Evolutionary conservation across 345 rosid genomes (phyloP).

Genomic region (Citrus australasica): DNA sequence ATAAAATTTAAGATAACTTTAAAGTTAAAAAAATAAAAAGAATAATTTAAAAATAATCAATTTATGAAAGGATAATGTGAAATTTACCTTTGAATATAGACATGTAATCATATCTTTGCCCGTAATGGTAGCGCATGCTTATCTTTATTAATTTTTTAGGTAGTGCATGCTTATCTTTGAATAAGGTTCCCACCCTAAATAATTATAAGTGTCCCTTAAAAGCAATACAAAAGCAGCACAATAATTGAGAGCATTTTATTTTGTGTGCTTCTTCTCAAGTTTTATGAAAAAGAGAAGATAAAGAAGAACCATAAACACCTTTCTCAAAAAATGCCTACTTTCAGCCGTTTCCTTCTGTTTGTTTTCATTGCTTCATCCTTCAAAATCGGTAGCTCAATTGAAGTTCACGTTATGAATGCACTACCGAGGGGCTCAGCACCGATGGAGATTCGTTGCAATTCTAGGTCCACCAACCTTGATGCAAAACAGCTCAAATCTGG

Average conservation of each 20-base stretch:
- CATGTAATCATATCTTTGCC: too few relatives aligned
- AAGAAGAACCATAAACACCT: not conserved
- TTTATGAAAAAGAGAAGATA: not conserved
- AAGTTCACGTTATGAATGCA: constrained; percentile 11
- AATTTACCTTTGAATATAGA: too few relatives aligned
- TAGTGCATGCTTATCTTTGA: not conserved
- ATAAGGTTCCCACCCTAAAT: not conserved
- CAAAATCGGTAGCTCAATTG: not conserved
- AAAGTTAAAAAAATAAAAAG: too few relatives aligned
- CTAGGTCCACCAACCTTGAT: not conserved
- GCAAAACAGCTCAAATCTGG: not conserved
- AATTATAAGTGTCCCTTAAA: not conserved
- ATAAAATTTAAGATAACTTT: too few relatives aligned
- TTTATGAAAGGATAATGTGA: too few relatives aligned
- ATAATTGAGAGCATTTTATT: not conserved
- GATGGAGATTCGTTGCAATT: constrained; percentile 6
- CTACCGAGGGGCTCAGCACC: not conserved
- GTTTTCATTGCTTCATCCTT: not conserved
- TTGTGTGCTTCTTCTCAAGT: not conserved
- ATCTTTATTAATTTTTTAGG: too few relatives aligned
- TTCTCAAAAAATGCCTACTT: not conserved
- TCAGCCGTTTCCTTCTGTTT: not conserved
- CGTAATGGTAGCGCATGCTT: too few relatives aligned
- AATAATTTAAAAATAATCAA: too few relatives aligned
- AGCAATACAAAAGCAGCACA: not conserved